Evolutionary conservation across 2,329 filamentous ascomycete species (phyloP).

Genomic region (Nakataea oryzae): DNA sequence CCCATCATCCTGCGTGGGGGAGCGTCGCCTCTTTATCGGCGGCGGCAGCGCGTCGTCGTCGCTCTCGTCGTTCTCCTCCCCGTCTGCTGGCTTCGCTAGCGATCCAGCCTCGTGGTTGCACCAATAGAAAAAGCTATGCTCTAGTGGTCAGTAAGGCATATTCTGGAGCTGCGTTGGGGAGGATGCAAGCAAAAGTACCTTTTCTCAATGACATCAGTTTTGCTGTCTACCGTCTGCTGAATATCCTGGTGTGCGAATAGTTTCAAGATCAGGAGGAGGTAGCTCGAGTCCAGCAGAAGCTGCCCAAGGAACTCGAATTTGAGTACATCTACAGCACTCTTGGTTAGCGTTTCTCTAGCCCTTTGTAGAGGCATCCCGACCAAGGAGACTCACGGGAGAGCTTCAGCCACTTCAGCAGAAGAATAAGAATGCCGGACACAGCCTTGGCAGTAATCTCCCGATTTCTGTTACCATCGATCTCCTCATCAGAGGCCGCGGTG

Average conservation of each 20-base stretch:
- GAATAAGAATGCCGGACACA: slow-evolving; percentile 75
- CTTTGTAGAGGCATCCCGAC: neutral
- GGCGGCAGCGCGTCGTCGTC: slow-evolving; percentile 77
- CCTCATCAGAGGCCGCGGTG: slow-evolving; percentile 45
- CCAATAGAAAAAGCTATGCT: slow-evolving; percentile 73
- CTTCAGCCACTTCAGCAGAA: slow-evolving; percentile 95
- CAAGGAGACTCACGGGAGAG: slow-evolving; percentile 61
- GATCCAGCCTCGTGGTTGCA: slow-evolving; percentile 54
- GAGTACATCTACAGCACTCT: slow-evolving; percentile 56
- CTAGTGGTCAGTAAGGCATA: slow-evolving; percentile 6
- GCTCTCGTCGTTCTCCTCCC: slow-evolving; percentile 36
- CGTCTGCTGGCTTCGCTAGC: slow-evolving; percentile 16
- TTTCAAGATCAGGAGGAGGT: slow-evolving; percentile 84
- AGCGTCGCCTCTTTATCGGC: slow-evolving; percentile 57
- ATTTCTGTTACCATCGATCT: slow-evolving; percentile 69
- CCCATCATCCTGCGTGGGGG: slow-evolving; percentile 15
- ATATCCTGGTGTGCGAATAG: slow-evolving; percentile 91
- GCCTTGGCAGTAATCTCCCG: slow-evolving; percentile 88
- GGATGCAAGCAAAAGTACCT: slow-evolving; percentile 39
- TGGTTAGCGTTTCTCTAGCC: neutral
- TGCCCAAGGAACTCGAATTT: slow-evolving; percentile 96
- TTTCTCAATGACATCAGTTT: slow-evolving; percentile 70
- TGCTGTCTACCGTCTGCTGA: slow-evolving; percentile 79
- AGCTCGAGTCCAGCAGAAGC: slow-evolving; percentile 87
- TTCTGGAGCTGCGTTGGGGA: neutral